These are phyloP conservation scores for Pinus albicaulis DNA, from an alignment of 75 land plant species.

Conservation along the genomic window DNA sequence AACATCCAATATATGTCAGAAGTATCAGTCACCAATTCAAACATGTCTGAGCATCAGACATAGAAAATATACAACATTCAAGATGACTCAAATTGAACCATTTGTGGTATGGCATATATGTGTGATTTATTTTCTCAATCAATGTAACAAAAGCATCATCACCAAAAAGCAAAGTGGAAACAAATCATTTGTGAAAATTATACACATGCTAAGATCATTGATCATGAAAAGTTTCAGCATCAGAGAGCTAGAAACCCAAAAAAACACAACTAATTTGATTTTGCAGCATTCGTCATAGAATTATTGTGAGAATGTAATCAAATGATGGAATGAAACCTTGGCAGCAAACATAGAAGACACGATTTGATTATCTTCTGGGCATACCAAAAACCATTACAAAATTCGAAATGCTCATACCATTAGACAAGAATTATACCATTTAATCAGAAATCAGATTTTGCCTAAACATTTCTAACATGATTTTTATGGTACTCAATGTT, in stretches of 20 bases:
- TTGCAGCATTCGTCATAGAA: background rate
- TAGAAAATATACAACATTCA: background rate
- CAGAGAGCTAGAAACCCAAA: background rate
- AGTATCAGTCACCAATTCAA: constrained; percentile 1
- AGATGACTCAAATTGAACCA: background rate
- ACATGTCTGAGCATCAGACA: background rate
- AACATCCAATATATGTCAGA: background rate
- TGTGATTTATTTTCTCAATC: background rate
- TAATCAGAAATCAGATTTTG: background rate
- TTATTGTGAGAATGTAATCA: background rate
- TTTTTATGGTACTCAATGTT: background rate
- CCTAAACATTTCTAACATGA: background rate
- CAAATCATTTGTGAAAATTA: background rate
- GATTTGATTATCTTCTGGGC: no score
- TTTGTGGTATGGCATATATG: background rate
- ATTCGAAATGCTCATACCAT: background rate
- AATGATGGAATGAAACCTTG: background rate
- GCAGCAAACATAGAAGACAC: background rate
- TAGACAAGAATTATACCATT: background rate
- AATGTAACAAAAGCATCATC: background rate
- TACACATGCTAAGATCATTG: background rate
- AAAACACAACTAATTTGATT: background rate
- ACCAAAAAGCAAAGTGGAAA: background rate
- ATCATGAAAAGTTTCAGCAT: background rate
- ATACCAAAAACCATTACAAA: background rate